Conservation (phyloP, 257 asterid species). For the Prunella vulgaris region DNA sequence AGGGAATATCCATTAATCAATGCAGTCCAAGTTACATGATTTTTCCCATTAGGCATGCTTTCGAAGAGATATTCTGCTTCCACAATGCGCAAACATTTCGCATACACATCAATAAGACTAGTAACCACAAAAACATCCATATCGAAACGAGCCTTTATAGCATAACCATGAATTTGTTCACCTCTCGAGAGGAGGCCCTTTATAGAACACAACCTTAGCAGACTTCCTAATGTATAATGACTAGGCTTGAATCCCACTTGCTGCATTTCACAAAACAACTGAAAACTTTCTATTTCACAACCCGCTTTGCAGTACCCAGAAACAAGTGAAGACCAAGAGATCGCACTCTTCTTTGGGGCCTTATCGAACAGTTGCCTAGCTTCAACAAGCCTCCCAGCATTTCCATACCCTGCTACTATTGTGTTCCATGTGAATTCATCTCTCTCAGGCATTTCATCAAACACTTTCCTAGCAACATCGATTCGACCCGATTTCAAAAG, state of each 20-base stretch:
- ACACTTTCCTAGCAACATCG: constrained; percentile 48
- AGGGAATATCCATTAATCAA: constrained; percentile 71
- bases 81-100: constrained; percentile 43
- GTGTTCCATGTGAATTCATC: constrained; percentile 75
- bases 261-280: constrained; percentile 59
- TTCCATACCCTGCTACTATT: constrained; percentile 62
- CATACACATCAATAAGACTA: constrained; percentile 76
- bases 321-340: constrained; percentile 77
- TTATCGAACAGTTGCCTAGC: constrained; percentile 49
- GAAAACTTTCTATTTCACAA: constrained; percentile 41
- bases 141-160: constrained; percentile 50
- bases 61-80: constrained; percentile 60
- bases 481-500: constrained; percentile 33
- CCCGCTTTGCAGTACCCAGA: constrained; percentile 74
- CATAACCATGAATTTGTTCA: constrained; percentile 60
- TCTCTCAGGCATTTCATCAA: constrained; percentile 31
- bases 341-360: constrained; percentile 41
- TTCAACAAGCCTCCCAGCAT: constrained; percentile 53
- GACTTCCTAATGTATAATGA: constrained; percentile 58
- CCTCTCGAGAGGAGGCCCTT: constrained; percentile 54
- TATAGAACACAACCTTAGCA: constrained; percentile 67
- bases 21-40: constrained; percentile 88
- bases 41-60: constrained; percentile 50
- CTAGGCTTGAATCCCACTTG: constrained; percentile 49
- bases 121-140: constrained; percentile 57